Conservation (phyloP, 106 monocot species). For the Dendrobium chrysotoxum region DNA sequence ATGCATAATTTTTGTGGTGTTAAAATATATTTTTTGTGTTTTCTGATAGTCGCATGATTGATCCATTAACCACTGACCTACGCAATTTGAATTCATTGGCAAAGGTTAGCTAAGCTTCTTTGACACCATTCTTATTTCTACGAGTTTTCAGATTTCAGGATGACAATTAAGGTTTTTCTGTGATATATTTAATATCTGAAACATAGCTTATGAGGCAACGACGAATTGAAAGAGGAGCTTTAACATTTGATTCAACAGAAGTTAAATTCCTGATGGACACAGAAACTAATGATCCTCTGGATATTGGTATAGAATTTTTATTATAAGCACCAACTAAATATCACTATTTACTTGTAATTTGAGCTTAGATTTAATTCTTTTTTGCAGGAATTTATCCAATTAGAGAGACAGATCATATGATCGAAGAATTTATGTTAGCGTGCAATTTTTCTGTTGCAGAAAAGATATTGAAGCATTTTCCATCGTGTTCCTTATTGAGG, state of each 20-base stretch:
- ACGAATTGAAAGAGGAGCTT: constrained; percentile 88
- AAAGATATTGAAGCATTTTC: constrained; percentile 92
- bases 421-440: constrained; percentile 98
- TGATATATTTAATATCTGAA: not conserved
- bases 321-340: not conserved
- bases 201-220: constrained; percentile 78
- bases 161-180: not conserved
- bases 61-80: constrained; percentile 83
- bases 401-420: constrained; percentile 97
- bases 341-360: constrained; percentile 1
- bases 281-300: constrained; percentile 97
- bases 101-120: constrained; percentile 47
- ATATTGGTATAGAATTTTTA: constrained; percentile 63
- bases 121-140: not conserved
- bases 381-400: constrained; percentile 95
- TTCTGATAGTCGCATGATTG: constrained; percentile 75
- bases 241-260: constrained; percentile 99
- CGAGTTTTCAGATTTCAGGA: not conserved
- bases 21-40: not conserved
- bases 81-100: constrained; percentile 92
- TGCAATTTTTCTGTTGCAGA: constrained; percentile 94
- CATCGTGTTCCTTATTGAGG: constrained; percentile 86
- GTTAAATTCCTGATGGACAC: constrained; percentile 99
- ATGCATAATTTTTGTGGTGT: not conserved
- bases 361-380: constrained; percentile 1